phyloP scores from a whole-genome alignment of 2,329 filamentous ascomycete species.

The Colletotrichum sp. region DNA sequence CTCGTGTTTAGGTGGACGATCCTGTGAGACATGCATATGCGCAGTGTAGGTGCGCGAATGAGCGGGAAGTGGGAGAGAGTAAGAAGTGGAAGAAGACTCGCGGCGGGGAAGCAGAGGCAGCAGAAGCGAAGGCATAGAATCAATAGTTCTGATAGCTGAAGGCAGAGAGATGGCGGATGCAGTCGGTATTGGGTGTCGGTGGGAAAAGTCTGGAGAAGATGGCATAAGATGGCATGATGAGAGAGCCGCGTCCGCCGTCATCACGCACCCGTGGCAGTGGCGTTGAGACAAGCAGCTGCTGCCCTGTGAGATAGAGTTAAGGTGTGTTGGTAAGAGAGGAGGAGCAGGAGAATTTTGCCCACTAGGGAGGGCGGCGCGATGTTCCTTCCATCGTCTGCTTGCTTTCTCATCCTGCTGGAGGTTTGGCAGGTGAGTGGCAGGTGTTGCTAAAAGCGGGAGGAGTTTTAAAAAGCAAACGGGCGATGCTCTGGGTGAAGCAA shows the following conservation, averaged over 20 bases:
- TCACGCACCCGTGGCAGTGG: neutral
- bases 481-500: neutral
- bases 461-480: neutral
- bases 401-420: neutral
- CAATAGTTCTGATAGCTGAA: neutral
- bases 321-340: neutral
- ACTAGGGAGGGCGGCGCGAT: neutral
- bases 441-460: neutral
- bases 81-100: neutral
- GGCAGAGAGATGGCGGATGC: neutral
- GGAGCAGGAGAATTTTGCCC: neutral
- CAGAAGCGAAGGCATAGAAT: neutral
- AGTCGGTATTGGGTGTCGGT: neutral
- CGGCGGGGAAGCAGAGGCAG: neutral
- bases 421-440: neutral
- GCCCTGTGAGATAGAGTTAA: neutral
- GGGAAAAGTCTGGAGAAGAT: neutral
- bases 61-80: neutral
- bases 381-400: neutral
- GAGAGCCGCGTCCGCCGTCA: neutral
- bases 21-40: slow-evolving; percentile 7
- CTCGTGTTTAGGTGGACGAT: neutral
- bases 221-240: neutral
- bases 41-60: neutral
- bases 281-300: neutral